A percentile compares a stretch with the other conserved stretches of the same genome.
Conservation (phyloP, 257 asterid species). For the Paulownia fortunei region DNA sequence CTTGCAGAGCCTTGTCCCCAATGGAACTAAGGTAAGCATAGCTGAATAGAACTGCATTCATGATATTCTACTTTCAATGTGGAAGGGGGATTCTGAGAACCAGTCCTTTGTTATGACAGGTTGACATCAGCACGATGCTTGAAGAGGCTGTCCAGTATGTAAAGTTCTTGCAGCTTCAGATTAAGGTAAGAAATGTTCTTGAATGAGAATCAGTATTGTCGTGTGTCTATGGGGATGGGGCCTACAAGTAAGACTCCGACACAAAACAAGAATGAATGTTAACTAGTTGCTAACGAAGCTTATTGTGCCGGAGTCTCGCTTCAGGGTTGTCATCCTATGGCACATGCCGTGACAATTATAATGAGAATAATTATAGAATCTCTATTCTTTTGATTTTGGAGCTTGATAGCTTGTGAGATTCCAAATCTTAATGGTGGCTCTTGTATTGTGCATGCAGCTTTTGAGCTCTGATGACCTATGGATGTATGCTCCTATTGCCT, state of each 20-base stretch:
- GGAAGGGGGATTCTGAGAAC: constrained; percentile 13
- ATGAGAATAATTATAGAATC: too few relatives aligned
- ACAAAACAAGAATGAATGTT: too few relatives aligned
- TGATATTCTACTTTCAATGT: neutral
- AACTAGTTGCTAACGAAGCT: too few relatives aligned
- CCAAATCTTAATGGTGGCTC: too few relatives aligned
- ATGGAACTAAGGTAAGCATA: constrained; percentile 54
- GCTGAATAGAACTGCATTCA: neutral
- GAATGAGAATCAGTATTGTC: neutral
- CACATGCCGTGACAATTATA: too few relatives aligned
- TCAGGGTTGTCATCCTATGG: too few relatives aligned
- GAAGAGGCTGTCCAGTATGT: constrained; percentile 65
- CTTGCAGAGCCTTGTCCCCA: constrained; percentile 57
- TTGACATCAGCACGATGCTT: constrained; percentile 68
- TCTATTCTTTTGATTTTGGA: neutral
- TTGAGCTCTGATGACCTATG: constrained; percentile 76
- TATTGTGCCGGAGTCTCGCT: too few relatives aligned
- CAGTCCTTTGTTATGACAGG: constrained; percentile 34
- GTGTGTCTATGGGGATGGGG: too few relatives aligned
- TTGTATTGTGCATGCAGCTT: constrained; percentile 48
- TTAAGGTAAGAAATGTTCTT: constrained; percentile 44
- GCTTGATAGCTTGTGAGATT: neutral
- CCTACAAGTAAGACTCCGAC: too few relatives aligned
- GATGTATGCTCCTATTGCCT: constrained; percentile 77
- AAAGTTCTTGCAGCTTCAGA: constrained; percentile 61